Evolutionary conservation across 495 filamentous ascomycete species (phyloP).

Genomic region (Friedmanniomyces endolithicus): DNA sequence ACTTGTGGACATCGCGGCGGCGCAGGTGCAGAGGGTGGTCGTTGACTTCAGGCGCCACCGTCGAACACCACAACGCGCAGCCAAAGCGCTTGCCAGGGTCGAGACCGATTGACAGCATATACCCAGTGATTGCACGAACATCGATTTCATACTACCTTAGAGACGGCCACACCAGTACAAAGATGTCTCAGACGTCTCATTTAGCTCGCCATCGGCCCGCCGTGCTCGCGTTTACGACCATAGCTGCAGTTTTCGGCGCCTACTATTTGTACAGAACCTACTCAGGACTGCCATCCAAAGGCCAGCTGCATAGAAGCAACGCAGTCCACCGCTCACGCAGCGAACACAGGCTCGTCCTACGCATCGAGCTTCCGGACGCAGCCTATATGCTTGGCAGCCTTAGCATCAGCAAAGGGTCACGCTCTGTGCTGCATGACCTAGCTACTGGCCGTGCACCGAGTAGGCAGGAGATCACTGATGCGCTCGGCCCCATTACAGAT

Average conservation of each 20-base stretch:
- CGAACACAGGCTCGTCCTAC: background rate
- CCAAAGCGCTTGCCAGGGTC: too few species aligned
- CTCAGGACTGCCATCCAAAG: background rate
- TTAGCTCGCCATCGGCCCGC: constrained; percentile 12
- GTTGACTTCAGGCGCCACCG: too few species aligned
- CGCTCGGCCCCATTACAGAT: background rate
- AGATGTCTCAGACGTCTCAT: constrained; percentile 6
- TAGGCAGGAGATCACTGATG: background rate
- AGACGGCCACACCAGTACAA: background rate
- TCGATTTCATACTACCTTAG: background rate
- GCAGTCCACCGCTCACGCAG: constrained; percentile 36
- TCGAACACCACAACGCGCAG: too few species aligned
- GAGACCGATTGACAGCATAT: too few species aligned
- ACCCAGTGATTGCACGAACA: too few species aligned
- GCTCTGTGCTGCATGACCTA: background rate
- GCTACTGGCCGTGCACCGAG: background rate
- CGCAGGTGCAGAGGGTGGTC: too few species aligned
- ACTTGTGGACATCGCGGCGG: too few species aligned
- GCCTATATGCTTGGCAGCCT: background rate
- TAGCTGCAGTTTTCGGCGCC: constrained; percentile 19
- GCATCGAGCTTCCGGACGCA: background rate
- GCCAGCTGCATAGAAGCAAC: constrained; percentile 43
- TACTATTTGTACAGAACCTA: constrained; percentile 21
- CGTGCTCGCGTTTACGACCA: constrained; percentile 17
- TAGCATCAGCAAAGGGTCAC: background rate